phyloP scores from a whole-genome alignment of 805 yeast genomes.

The Tetrapisispora taiwanensis region DNA sequence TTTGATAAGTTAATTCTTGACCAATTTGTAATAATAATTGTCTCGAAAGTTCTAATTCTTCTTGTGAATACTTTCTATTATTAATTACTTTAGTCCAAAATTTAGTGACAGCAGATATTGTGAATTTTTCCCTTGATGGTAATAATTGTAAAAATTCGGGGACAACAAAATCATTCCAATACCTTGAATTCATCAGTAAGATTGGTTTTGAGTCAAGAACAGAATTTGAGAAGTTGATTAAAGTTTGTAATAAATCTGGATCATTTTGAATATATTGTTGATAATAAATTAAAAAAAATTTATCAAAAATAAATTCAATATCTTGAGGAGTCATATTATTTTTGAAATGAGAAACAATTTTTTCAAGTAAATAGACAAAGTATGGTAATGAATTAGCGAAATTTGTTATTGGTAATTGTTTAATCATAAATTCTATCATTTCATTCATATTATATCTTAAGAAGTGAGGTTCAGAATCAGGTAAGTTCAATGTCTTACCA shows the following conservation, averaged over 20 bases:
- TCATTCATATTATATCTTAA: constrained; percentile 22
- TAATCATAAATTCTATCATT: constrained; percentile 19
- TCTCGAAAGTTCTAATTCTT: constrained; percentile 32
- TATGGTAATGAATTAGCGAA: constrained; percentile 33
- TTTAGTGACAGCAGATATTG: constrained; percentile 39
- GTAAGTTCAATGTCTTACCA: constrained; percentile 22
- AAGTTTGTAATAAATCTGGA: constrained; percentile 48
- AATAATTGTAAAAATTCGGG: constrained; percentile 27
- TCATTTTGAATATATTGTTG: constrained; percentile 35
- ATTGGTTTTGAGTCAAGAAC: constrained; percentile 42
- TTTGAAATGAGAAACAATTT: constrained; percentile 33
- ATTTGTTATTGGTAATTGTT: constrained; percentile 19
- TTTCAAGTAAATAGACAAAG: constrained; percentile 37
- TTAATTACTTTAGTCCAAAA: constrained; percentile 44
- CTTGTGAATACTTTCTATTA: constrained; percentile 36
- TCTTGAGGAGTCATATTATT: constrained; percentile 24
- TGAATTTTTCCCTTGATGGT: constrained; percentile 39
- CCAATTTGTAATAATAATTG: constrained; percentile 20
- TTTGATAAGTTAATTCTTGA: constrained; percentile 22
- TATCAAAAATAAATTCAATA: constrained; percentile 31
- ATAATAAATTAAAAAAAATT: constrained; percentile 31
- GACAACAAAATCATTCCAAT: constrained; percentile 19
- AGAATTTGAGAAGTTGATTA: constrained; percentile 42
- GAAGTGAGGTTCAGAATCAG: constrained; percentile 26
- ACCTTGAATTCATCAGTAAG: constrained; percentile 31